Conservation (phyloP, 257 asterid genomes). For the Jacaranda mimosifolia region DNA sequence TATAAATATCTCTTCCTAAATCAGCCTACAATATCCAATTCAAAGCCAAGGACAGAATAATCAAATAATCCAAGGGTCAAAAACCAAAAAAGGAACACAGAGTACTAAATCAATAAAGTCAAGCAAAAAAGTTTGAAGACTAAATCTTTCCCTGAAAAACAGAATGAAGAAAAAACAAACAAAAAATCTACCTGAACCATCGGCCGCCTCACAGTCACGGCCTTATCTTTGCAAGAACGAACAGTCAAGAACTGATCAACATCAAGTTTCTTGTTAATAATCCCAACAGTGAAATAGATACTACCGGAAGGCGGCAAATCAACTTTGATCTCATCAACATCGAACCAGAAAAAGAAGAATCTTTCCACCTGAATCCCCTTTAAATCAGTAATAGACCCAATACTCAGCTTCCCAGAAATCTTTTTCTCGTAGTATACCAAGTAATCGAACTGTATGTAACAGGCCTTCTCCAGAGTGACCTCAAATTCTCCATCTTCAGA, state of each 20-base stretch:
- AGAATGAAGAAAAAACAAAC: background rate
- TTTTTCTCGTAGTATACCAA: constrained; percentile 75
- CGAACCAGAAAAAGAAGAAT: constrained; percentile 81
- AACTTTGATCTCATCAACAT: constrained; percentile 86
- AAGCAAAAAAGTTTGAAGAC: background rate
- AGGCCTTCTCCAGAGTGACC: constrained; percentile 66
- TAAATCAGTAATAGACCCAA: constrained; percentile 73
- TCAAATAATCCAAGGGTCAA: background rate
- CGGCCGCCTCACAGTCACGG: constrained; percentile 50
- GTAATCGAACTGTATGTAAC: constrained; percentile 85
- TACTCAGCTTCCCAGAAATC: constrained; percentile 72
- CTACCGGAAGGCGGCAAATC: constrained; percentile 85
- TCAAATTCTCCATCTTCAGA: constrained; percentile 77
- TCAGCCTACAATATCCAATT: background rate
- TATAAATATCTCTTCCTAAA: background rate
- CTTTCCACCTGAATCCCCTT: constrained; percentile 86
- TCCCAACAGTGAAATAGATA: constrained; percentile 85
- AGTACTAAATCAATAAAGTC: background rate
- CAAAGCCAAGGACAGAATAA: background rate
- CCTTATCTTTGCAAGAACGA: constrained; percentile 75
- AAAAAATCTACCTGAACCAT: constrained; percentile 57
- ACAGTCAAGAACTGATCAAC: constrained; percentile 76
- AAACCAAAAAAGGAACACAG: background rate
- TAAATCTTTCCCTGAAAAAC: background rate
- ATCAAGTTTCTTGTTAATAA: constrained; percentile 86